Conservation (phyloP, 2,329 filamentous ascomycete genomes). For the Thelonectria blattea region DNA sequence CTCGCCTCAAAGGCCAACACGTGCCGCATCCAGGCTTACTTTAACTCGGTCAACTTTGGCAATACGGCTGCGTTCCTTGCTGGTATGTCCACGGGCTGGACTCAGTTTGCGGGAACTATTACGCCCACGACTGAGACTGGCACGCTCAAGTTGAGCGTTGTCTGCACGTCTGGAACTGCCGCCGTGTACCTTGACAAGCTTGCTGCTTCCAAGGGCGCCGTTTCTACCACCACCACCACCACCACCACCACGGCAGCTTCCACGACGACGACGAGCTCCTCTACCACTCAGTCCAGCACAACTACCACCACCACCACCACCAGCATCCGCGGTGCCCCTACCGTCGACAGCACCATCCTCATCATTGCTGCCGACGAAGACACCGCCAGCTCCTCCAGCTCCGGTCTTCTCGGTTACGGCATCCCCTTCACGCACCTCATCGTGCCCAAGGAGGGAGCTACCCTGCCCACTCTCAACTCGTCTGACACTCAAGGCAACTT, state of each 20-base stretch:
- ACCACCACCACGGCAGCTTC: background rate
- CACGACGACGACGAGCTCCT: background rate
- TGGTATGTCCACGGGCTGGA: background rate
- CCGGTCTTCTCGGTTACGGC: slow-evolving; percentile 25
- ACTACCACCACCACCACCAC: slow-evolving; percentile 8
- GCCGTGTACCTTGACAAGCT: slow-evolving; percentile 3
- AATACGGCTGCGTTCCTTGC: slow-evolving; percentile 9
- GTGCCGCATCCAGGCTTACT: slow-evolving; percentile 8
- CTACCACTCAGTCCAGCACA: background rate
- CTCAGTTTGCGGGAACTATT: background rate
- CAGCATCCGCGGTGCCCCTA: slow-evolving; percentile 1
- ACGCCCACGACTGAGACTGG: background rate
- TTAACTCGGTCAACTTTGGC: slow-evolving; percentile 6
- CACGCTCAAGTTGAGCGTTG: background rate
- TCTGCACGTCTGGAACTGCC: slow-evolving; percentile 1
- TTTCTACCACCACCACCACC: background rate
- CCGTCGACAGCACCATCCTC: slow-evolving; percentile 18
- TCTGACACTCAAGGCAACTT: slow-evolving; percentile 16
- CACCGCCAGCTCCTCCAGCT: slow-evolving; percentile 6
- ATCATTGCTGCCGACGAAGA: slow-evolving; percentile 11
- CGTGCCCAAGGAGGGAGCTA: slow-evolving; percentile 16
- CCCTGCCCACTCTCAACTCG: slow-evolving; percentile 22
- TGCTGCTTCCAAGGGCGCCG: background rate
- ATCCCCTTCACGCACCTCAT: slow-evolving; percentile 23
- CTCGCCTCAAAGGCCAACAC: slow-evolving; percentile 2